Evolutionary conservation across 1,284 basidiomycete genomes (phyloP).

Genomic region (Mycena sp.): DNA sequence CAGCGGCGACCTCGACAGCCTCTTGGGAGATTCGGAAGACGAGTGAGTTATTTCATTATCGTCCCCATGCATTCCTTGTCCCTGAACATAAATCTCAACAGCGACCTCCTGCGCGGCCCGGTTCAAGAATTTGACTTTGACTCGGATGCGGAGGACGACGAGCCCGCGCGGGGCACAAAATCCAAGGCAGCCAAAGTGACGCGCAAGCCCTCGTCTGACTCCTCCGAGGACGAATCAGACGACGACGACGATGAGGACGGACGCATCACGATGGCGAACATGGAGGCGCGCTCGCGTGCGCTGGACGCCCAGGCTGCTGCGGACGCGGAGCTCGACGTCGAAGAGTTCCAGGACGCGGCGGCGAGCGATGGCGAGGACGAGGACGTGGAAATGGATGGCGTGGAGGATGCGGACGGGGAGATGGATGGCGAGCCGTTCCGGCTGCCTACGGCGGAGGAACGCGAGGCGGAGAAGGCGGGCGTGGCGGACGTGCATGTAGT

Average conservation of each 20-base stretch:
- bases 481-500: conserved; percentile 86
- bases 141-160: conserved; percentile 70
- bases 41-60: conserved; percentile 40
- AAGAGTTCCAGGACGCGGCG: conserved; percentile 72
- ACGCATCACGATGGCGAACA: conserved; percentile 77
- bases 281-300: conserved; percentile 79
- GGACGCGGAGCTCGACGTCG: conserved; percentile 74
- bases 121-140: conserved; percentile 75
- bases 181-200: conserved; percentile 60
- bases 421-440: conserved; percentile 69
- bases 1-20: conserved; percentile 57
- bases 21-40: conserved; percentile 52
- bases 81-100: no score
- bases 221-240: conserved; percentile 57
- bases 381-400: conserved; percentile 65
- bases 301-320: conserved; percentile 71
- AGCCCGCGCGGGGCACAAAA: conserved; percentile 51
- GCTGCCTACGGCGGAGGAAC: conserved; percentile 85
- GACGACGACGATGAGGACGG: conserved; percentile 61
- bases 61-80: no score
- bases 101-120: conserved; percentile 56
- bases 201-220: conserved; percentile 57
- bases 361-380: conserved; percentile 58
- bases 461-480: conserved; percentile 78
- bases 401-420: conserved; percentile 68